Evolutionary conservation across 1,284 basidiomycete species (phyloP).

Genomic region (Apiotrichum gracile): DNA sequence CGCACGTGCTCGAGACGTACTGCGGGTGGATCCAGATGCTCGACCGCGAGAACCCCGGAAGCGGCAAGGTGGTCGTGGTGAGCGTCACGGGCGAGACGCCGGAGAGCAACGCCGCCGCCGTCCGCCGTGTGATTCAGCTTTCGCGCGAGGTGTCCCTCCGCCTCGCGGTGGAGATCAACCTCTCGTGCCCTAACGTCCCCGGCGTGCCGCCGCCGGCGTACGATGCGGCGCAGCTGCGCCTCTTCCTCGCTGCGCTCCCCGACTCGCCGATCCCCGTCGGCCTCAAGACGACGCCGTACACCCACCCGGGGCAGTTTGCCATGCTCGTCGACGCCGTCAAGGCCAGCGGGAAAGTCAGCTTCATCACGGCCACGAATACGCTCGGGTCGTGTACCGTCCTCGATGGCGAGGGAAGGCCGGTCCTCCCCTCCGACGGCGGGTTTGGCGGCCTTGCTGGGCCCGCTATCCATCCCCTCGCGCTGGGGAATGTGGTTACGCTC

Average conservation of each 20-base stretch:
- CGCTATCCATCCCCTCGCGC: conserved; percentile 11
- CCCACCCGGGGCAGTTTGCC: conserved; percentile 11
- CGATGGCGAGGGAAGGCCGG: not conserved
- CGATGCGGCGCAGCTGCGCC: conserved; percentile 10
- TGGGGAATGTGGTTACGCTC: conserved; percentile 11
- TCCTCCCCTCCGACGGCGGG: conserved; percentile 10
- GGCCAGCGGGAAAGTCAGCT: conserved; percentile 1
- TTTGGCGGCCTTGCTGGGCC: conserved; percentile 17
- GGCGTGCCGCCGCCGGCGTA: conserved; percentile 16
- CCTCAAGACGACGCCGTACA: conserved; percentile 17
- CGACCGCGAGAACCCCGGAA: not conserved
- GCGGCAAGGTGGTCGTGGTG: conserved; percentile 10
- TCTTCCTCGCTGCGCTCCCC: conserved; percentile 11
- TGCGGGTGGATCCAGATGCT: conserved; percentile 4
- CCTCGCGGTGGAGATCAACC: conserved; percentile 16
- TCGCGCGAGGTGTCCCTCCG: not conserved
- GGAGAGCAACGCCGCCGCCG: conserved; percentile 4
- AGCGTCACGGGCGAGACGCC: conserved; percentile 15
- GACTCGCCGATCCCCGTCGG: conserved; percentile 9
- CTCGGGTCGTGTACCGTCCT: conserved; percentile 10
- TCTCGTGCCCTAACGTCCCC: conserved; percentile 17
- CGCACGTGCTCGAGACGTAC: conserved; percentile 5
- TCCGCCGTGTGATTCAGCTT: conserved; percentile 4
- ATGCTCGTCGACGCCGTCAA: conserved; percentile 13
- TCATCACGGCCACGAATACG: conserved; percentile 16